Evolutionary conservation across 768 basidiomycete genomes (phyloP).

Genomic region (Podaxis sp.): DNA sequence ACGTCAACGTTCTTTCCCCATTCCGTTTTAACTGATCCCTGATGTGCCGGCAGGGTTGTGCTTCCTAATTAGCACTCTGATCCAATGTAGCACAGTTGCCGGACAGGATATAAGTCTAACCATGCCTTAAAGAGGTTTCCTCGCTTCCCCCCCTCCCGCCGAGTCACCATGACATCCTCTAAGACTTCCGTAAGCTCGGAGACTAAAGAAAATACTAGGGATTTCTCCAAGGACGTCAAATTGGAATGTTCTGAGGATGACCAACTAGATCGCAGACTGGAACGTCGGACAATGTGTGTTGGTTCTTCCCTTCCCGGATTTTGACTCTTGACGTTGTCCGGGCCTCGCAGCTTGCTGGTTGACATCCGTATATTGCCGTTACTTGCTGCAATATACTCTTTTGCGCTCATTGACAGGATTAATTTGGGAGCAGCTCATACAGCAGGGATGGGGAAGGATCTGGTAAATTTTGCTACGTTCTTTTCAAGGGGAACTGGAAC

Average conservation of each 20-base stretch:
- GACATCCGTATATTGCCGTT: constrained; percentile 37
- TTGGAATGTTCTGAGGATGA: background rate
- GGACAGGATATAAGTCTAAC: background rate
- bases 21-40: background rate
- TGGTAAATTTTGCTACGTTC: constrained; percentile 23
- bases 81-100: background rate
- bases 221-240: constrained; percentile 3
- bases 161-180: background rate
- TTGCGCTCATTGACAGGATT: constrained; percentile 34
- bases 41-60: background rate
- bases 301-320: background rate
- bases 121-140: background rate
- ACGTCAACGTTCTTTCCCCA: constrained; percentile 7
- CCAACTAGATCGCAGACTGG: constrained; percentile 21
- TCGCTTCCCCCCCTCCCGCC: background rate
- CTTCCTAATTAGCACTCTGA: background rate
- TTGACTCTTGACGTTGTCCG: background rate
- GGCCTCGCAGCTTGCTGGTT: constrained; percentile 27
- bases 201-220: background rate
- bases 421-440: constrained; percentile 35
- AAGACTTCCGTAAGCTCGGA: background rate
- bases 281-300: constrained; percentile 37
- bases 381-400: constrained; percentile 33
- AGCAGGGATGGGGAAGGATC: constrained; percentile 36
- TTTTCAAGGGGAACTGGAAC: background rate